These are phyloP conservation scores for Tubosaeta brunneosetosa DNA, from an alignment of 768 basidiomycete species.

Conservation along the genomic window DNA sequence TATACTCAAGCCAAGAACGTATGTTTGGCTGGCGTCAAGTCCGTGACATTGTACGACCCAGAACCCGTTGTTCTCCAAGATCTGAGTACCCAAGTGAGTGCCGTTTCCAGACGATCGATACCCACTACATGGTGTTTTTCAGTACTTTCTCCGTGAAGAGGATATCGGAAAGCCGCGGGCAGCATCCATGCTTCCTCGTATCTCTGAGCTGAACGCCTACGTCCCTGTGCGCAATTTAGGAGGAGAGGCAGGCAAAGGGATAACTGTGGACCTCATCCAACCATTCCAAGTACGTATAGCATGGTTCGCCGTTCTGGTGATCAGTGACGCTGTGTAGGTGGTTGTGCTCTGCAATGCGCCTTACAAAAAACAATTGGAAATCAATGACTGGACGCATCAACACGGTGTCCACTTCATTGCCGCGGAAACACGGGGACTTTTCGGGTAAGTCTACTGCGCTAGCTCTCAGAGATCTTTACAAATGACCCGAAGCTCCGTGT, in stretches of 20 bases:
- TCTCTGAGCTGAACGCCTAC: slow-evolving; percentile 93
- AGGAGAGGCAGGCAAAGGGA: slow-evolving; percentile 69
- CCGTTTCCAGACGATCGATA: background rate
- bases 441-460: slow-evolving; percentile 58
- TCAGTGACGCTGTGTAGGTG: slow-evolving; percentile 46
- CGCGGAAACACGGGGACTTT: slow-evolving; percentile 88
- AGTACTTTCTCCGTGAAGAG: slow-evolving; percentile 91
- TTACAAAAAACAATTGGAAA: slow-evolving; percentile 81
- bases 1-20: slow-evolving; percentile 75
- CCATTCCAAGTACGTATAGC: slow-evolving; percentile 74
- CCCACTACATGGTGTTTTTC: slow-evolving; percentile 9
- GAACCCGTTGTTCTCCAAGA: slow-evolving; percentile 85
- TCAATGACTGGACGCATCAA: slow-evolving; percentile 91
- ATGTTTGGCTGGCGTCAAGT: slow-evolving; percentile 93
- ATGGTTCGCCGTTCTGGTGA: slow-evolving; percentile 3
- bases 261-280: slow-evolving; percentile 75
- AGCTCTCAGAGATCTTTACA: background rate
- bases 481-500: slow-evolving; percentile 60
- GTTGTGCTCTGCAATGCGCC: slow-evolving; percentile 83
- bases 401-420: slow-evolving; percentile 90
- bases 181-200: slow-evolving; percentile 76
- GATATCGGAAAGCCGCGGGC: slow-evolving; percentile 90
- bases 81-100: slow-evolving; percentile 81
- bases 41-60: slow-evolving; percentile 93
- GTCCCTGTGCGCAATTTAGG: slow-evolving; percentile 89